Base-by-base conservation (phyloP, 75 land plant species). In the Cryptomeria japonica region DNA sequence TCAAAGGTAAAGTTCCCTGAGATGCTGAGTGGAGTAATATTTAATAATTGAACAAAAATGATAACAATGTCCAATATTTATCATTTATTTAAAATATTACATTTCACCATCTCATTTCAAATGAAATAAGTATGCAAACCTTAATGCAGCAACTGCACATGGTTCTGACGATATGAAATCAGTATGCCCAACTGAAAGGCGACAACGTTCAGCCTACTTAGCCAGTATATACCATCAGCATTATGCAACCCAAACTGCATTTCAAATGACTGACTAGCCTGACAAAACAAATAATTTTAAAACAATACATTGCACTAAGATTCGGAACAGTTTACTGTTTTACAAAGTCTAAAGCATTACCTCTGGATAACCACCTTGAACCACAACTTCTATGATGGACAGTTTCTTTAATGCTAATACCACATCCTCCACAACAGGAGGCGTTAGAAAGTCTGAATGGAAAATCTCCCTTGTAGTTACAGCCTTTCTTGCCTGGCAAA, bases 351-450 rank as follows among this genome's bases (percentile, higher is more conserved):
- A 38, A 68, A 55, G 68, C 51, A 44, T 58, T 90, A 96, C 99
- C 96, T 97, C 88, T 16, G 97, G 95, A 89, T 97, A 98, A 80
- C 99, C 99, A 80, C 99, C 99, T 58, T 96, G 93, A 11, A 96
- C 95, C 38, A 96, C 88, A 34, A 92, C 93, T 77, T 92, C 95
- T 49, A 98, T 85, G 87, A 96, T 96, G 77, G 99, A 90, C 32
- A 97, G 86, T 84, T 95, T 96, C 80, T 92, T 95, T 61, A 98
- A 80, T n/a, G 88, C 91, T 46, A 55, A 76, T 82, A 93, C 85
- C 11, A 95, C 92, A 87, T 97, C 97, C 86, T 92, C 93, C 78
- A 96, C 41, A 53, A 92, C 91, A 47, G 95, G 95, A 55, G 99
- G 99, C 25, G 99, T 92, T 18, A 98, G 91, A 92, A 98, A 98